phyloP scores from a whole-genome alignment of 257 asterid species.

The Eucommia ulmoides region DNA sequence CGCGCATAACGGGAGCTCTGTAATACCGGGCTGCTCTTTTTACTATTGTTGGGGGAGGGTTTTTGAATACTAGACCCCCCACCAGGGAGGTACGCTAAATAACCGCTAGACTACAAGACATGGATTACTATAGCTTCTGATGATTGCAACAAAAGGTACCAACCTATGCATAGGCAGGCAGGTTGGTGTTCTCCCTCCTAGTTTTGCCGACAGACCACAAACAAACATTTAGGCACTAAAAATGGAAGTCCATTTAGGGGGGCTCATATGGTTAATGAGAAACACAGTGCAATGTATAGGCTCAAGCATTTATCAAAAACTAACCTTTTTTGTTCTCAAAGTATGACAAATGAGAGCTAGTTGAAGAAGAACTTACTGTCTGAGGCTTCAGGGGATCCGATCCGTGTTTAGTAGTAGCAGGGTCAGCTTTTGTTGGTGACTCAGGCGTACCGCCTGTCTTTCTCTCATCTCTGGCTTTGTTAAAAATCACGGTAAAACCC shows the following conservation, averaged over 20 bases:
- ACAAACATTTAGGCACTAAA: not conserved
- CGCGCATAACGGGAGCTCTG: too few relatives aligned
- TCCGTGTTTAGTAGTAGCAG: conserved; percentile 34
- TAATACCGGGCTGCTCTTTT: too few relatives aligned
- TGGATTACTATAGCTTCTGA: too few relatives aligned
- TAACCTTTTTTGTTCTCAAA: not conserved
- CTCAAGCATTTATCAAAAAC: not conserved
- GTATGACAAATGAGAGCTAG: not conserved
- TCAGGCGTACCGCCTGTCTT: conserved; percentile 52
- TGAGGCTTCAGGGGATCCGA: conserved; percentile 63
- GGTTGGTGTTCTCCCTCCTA: not conserved
- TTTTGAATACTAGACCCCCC: too few relatives aligned
- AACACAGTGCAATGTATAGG: not conserved
- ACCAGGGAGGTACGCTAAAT: too few relatives aligned
- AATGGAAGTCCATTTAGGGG: too few relatives aligned
- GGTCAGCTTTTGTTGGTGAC: conserved; percentile 58
- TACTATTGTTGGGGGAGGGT: too few relatives aligned
- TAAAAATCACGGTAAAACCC: conserved; percentile 37
- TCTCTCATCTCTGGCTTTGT: conserved; percentile 42
- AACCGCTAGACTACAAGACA: too few relatives aligned
- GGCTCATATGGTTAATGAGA: not conserved
- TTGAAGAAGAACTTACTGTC: conserved; percentile 49
- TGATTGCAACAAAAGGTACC: not conserved
- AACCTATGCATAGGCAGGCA: not conserved
- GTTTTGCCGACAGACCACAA: too few relatives aligned